Conservation (phyloP, 1,284 basidiomycete genomes). For the Ceratobasidium sp. region DNA sequence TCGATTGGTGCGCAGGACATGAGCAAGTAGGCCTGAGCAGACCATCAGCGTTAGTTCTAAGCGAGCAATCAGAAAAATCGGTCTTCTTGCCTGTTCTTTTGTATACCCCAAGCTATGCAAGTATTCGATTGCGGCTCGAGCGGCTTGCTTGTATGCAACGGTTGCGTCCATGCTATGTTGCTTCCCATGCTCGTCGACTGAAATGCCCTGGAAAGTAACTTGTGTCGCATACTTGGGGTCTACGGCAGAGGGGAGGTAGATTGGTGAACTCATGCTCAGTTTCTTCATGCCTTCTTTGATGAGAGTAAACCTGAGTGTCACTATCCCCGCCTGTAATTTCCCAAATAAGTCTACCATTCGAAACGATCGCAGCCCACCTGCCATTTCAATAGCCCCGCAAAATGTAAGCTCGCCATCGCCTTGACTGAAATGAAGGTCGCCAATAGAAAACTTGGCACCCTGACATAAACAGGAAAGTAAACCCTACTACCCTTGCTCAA, state of each 20-base stretch:
- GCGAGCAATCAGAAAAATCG: not conserved
- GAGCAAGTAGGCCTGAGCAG: slow-evolving; percentile 57
- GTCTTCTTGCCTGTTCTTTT: slow-evolving; percentile 60
- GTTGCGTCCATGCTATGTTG: slow-evolving; percentile 81
- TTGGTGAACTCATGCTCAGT: slow-evolving; percentile 75
- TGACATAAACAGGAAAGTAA: slow-evolving; percentile 80
- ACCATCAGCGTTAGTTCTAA: not conserved
- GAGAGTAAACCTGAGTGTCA: slow-evolving; percentile 74
- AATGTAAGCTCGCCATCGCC: slow-evolving; percentile 75
- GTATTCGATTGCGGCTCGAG: slow-evolving; percentile 76
- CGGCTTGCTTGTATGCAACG: slow-evolving; percentile 80
- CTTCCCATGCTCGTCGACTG: slow-evolving; percentile 74
- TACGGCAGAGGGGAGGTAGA: slow-evolving; percentile 77
- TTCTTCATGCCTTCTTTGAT: slow-evolving; percentile 79
- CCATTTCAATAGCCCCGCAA: slow-evolving; percentile 83
- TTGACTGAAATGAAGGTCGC: slow-evolving; percentile 83
- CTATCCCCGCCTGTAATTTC: slow-evolving; percentile 67
- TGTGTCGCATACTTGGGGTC: slow-evolving; percentile 76
- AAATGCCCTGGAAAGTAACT: slow-evolving; percentile 74
- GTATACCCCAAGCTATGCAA: slow-evolving; percentile 54
- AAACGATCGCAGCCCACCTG: slow-evolving; percentile 44
- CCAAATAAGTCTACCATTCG: too few relatives aligned
- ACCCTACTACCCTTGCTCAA: slow-evolving; percentile 64
- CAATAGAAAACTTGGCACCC: slow-evolving; percentile 78
- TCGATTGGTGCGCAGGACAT: slow-evolving; percentile 79